Percentiles rank a stretch among this genome's conserved stretches.
These are phyloP conservation scores for Candida ponderosae DNA, from an alignment of 805 yeast genomes.

Conservation along the genomic window DNA sequence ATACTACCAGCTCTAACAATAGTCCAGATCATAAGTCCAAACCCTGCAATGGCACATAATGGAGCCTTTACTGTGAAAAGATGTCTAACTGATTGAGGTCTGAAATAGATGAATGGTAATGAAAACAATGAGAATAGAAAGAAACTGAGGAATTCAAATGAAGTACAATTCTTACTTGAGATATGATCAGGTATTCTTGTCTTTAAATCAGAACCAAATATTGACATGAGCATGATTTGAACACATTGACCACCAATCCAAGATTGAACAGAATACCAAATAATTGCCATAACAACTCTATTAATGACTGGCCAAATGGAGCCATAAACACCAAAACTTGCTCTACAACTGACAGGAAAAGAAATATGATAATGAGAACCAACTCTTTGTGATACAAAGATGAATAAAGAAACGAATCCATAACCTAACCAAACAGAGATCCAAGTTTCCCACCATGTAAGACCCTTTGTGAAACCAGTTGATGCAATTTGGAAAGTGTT, in stretches of 20 bases:
- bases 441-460: constrained; percentile 92
- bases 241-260: constrained; percentile 84
- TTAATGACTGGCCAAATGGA: constrained; percentile 84
- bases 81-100: constrained; percentile 78
- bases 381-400: constrained; percentile 64
- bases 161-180: constrained; percentile 51
- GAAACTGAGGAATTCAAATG: constrained; percentile 66
- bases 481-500: constrained; percentile 91
- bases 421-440: constrained; percentile 88
- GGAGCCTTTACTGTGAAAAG: constrained; percentile 77
- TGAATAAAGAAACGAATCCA: constrained; percentile 58
- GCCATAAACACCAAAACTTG: constrained; percentile 84
- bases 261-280: constrained; percentile 86
- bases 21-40: constrained; percentile 81
- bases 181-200: constrained; percentile 58
- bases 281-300: constrained; percentile 79
- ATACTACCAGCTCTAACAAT: constrained; percentile 72
- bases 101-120: constrained; percentile 73
- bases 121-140: constrained; percentile 78
- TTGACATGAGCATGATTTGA: constrained; percentile 64
- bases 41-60: constrained; percentile 75
- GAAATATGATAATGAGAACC: constrained; percentile 78
- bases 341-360: constrained; percentile 76
- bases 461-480: constrained; percentile 69
- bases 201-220: constrained; percentile 61